These are phyloP conservation scores for Populus pruinosa DNA, from an alignment of 345 rosid genomes.

Conservation along the genomic window DNA sequence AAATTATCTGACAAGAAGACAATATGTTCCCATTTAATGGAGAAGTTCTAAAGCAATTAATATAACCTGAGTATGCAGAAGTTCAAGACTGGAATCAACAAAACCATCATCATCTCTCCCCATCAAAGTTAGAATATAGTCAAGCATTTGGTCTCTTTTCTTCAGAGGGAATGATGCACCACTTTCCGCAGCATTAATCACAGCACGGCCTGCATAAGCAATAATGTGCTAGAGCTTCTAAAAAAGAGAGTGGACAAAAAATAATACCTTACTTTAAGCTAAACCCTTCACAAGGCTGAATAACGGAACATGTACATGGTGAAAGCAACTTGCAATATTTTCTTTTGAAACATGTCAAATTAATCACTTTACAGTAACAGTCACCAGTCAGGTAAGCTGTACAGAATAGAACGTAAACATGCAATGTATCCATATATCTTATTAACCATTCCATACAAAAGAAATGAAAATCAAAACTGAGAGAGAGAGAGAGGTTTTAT, in stretches of 20 bases:
- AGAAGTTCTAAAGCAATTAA: constrained; percentile 1
- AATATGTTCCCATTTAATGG: neutral
- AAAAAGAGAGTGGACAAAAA: neutral
- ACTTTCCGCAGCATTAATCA: constrained; percentile 85
- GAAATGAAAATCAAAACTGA: too few relatives aligned
- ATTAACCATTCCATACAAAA: too few relatives aligned
- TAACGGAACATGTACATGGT: constrained; percentile 3
- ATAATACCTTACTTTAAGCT: neutral
- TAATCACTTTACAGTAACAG: too few relatives aligned
- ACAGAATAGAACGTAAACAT: too few relatives aligned
- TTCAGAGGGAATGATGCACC: constrained; percentile 88
- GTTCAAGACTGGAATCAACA: constrained; percentile 86
- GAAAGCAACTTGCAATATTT: neutral
- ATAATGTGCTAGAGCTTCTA: neutral
- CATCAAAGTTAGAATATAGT: constrained; percentile 89
- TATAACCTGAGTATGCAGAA: constrained; percentile 72
- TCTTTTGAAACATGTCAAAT: neutral
- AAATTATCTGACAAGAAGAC: neutral
- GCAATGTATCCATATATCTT: too few relatives aligned
- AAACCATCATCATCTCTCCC: constrained; percentile 85
- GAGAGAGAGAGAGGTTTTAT: too few relatives aligned
- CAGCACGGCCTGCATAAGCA: constrained; percentile 73
- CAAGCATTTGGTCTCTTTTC: constrained; percentile 81
- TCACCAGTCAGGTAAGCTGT: too few relatives aligned
- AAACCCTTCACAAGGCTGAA: constrained; percentile 7